A percentile compares a stretch with the other conserved stretches of the same genome.
phyloP scores from a whole-genome alignment of 441 rosid species.

The Populus tomentosa region DNA sequence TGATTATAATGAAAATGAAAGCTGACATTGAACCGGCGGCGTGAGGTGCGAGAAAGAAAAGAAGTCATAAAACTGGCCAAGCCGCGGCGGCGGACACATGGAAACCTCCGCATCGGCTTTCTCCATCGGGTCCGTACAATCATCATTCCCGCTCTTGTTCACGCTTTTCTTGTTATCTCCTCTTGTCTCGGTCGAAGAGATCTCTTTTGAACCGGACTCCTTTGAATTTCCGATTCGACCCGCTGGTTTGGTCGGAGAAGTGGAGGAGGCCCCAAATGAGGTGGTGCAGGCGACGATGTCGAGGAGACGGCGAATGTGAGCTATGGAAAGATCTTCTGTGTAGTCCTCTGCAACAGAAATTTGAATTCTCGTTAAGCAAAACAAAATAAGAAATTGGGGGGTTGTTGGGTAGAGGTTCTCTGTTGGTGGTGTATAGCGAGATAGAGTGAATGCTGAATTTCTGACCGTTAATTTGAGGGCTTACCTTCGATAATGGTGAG shows the following conservation, averaged over 20 bases:
- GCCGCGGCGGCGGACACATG: conserved; percentile 54
- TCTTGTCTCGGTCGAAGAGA: conserved; percentile 26
- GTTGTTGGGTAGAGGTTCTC: neutral
- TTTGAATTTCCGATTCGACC: conserved; percentile 20
- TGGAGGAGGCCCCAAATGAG: conserved; percentile 42
- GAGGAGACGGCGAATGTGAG: conserved; percentile 57
- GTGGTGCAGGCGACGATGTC: conserved; percentile 63
- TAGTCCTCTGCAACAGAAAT: conserved; percentile 42
- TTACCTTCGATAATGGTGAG: conserved; percentile 57
- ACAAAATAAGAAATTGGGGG: too few species aligned
- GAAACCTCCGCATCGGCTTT: conserved; percentile 28
- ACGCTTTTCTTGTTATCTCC: conserved; percentile 14
- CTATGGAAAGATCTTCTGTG: conserved; percentile 36
- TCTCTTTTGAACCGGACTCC: conserved; percentile 27
- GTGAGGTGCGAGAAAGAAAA: conserved; percentile 58
- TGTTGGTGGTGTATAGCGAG: neutral
- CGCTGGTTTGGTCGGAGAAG: conserved; percentile 38
- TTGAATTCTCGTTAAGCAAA: conserved; percentile 10
- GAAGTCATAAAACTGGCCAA: conserved; percentile 62
- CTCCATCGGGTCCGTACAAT: conserved; percentile 7
- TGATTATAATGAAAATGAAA: neutral
- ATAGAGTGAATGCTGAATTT: neutral
- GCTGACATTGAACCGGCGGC: conserved; percentile 53
- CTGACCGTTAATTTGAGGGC: conserved; percentile 20
- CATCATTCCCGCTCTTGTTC: conserved; percentile 6